These are phyloP conservation scores for Teunomyces cretensis DNA, from an alignment of 805 yeast genomes.

Conservation along the genomic window DNA sequence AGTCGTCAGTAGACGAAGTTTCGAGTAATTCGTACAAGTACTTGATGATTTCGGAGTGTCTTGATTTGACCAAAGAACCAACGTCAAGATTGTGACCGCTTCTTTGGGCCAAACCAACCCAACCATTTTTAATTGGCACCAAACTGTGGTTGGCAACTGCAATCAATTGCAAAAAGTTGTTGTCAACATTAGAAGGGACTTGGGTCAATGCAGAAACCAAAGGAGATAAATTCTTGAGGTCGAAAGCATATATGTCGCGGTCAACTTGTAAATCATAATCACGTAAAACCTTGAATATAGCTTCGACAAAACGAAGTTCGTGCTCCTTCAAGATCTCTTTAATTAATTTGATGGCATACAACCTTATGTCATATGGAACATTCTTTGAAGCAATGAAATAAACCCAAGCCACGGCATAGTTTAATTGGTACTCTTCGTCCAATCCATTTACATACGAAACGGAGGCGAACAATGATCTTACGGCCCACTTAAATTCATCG, in stretches of 20 bases:
- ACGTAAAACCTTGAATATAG: constrained; percentile 32
- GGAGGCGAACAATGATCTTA: constrained; percentile 42
- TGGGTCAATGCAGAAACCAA: constrained; percentile 27
- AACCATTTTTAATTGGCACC: constrained; percentile 48
- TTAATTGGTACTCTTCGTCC: constrained; percentile 13
- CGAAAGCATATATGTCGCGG: constrained; percentile 12
- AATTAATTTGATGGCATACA: constrained; percentile 32
- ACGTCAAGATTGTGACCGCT: constrained; percentile 58
- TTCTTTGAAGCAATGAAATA: constrained; percentile 44
- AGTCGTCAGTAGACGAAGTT: constrained; percentile 33
- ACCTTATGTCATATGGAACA: constrained; percentile 33
- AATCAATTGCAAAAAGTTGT: constrained; percentile 24
- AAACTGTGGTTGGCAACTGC: constrained; percentile 28
- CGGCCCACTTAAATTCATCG: constrained; percentile 54
- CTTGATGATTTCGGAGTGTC: constrained; percentile 22
- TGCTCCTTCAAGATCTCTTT: constrained; percentile 38
- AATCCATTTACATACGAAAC: constrained; percentile 15
- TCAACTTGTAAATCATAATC: constrained; percentile 11
- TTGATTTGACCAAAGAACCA: constrained; percentile 46
- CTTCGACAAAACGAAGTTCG: constrained; percentile 37
- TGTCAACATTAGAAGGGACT: constrained; percentile 11
- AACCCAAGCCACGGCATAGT: constrained; percentile 51
- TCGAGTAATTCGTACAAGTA: constrained; percentile 14
- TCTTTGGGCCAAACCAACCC: constrained; percentile 75
- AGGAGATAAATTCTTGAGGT: constrained; percentile 22